Conservation (phyloP, 2,329 filamentous ascomycete species). For the Trichophyton schoenleinii region DNA sequence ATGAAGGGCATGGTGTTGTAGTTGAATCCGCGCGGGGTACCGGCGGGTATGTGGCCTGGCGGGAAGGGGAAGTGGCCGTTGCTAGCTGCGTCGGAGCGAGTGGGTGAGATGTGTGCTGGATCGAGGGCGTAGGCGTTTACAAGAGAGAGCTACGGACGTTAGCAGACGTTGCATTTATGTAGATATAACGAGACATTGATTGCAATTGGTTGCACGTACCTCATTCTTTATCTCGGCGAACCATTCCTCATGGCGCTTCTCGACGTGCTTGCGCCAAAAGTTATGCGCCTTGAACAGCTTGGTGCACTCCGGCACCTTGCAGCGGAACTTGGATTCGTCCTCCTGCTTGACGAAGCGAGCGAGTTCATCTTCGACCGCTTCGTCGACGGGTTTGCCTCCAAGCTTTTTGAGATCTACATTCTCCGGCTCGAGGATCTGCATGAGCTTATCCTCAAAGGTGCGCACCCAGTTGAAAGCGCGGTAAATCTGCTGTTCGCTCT, state of each 20-base stretch:
- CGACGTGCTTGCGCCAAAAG: conserved; percentile 96
- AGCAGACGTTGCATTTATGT: no score
- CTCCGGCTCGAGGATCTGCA: conserved; percentile 84
- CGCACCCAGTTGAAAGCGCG: conserved; percentile 98
- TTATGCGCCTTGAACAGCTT: conserved; percentile 96
- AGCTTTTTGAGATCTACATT: conserved; percentile 78
- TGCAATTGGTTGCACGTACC: conserved; percentile 41
- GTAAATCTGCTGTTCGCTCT: conserved; percentile 82
- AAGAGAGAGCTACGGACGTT: conserved; percentile 54
- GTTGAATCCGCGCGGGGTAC: conserved; percentile 86
- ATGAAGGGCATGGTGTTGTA: conserved; percentile 57
- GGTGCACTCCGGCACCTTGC: conserved; percentile 88
- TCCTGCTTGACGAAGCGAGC: conserved; percentile 87
- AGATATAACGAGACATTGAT: background rate
- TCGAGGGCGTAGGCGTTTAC: conserved; percentile 93
- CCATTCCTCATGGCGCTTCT: conserved; percentile 91
- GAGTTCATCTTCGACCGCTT: conserved; percentile 76
- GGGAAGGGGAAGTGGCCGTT: conserved; percentile 87
- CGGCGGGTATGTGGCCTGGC: conserved; percentile 61
- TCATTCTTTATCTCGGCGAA: conserved; percentile 66
- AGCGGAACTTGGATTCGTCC: conserved; percentile 92
- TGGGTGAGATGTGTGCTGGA: conserved; percentile 85
- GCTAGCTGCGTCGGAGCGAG: conserved; percentile 82
- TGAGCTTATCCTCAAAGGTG: conserved; percentile 93
- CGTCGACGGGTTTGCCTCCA: conserved; percentile 74